These are phyloP conservation scores for Gamsiella multidivaricata DNA, from an alignment of 192 early-diverging fungal species.

Conservation along the genomic window DNA sequence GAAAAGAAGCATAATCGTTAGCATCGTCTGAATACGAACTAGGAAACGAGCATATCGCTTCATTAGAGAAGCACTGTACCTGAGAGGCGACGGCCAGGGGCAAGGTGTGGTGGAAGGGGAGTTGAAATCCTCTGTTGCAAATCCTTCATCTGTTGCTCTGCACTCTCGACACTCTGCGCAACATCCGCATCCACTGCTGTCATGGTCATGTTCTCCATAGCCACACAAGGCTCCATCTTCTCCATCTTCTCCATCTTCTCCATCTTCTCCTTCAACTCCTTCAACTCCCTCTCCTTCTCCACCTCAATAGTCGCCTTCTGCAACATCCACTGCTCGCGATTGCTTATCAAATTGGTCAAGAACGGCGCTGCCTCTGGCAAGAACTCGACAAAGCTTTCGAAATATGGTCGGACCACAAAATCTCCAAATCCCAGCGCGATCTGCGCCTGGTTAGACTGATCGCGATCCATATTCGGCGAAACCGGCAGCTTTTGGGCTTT, in stretches of 20 bases:
- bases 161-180: no score
- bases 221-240: no score
- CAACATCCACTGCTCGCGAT: slow-evolving; percentile 69
- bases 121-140: neutral
- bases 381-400: slow-evolving; percentile 81
- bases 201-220: neutral
- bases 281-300: slow-evolving; percentile 2
- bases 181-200: neutral
- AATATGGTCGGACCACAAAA: slow-evolving; percentile 89
- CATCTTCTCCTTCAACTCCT: neutral
- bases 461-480: slow-evolving; percentile 91
- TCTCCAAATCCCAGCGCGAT: slow-evolving; percentile 87
- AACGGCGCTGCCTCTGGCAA: slow-evolving; percentile 74
- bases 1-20: no score
- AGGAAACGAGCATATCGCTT: no score
- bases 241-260: no score
- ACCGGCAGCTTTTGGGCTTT: slow-evolving; percentile 77
- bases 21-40: neutral
- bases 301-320: slow-evolving; percentile 12
- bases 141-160: no score
- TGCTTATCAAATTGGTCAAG: slow-evolving; percentile 65
- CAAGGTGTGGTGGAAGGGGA: slow-evolving; percentile 22
- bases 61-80: slow-evolving; percentile 19
- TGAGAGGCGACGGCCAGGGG: slow-evolving; percentile 37
- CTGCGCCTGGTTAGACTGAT: slow-evolving; percentile 73